A percentile compares a stretch with the other conserved stretches of the same genome.
phyloP scores from a whole-genome alignment of 75 land plant species.

The Pinus albicaulis region DNA sequence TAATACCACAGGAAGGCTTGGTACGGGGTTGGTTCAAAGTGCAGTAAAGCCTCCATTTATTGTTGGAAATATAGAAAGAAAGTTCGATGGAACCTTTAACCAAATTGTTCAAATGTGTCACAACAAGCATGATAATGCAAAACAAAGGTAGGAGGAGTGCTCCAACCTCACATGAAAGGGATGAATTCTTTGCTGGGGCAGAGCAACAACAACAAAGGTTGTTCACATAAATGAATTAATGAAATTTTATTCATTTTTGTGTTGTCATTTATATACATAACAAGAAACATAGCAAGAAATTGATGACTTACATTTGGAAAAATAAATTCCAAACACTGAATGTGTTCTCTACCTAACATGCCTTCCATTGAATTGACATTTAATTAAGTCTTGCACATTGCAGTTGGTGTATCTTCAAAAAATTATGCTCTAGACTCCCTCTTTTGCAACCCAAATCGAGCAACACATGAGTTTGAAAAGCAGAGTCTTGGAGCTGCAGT shows the following conservation, averaged over 20 bases:
- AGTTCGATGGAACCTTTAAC: slow-evolving; percentile 27
- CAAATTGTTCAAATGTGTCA: slow-evolving; percentile 20
- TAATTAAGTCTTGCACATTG: no score
- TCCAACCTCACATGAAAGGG: slow-evolving; percentile 52
- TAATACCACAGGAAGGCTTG: slow-evolving; percentile 47
- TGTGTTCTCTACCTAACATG: no score
- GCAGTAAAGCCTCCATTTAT: slow-evolving; percentile 52
- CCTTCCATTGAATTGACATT: no score
- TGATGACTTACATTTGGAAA: no score
- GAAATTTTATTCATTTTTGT: not conserved
- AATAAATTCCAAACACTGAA: no score
- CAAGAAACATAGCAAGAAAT: no score
- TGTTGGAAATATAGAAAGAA: slow-evolving; percentile 25
- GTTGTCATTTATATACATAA: no score
- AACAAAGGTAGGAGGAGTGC: slow-evolving; percentile 12
- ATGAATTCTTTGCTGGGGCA: slow-evolving; percentile 54
- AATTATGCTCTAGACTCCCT: not conserved
- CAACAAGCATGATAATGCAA: not conserved
- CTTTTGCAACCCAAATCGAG: not conserved
- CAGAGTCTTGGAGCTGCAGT: not conserved
- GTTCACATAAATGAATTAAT: slow-evolving; percentile 57
- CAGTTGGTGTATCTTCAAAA: no score
- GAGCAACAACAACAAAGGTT: slow-evolving; percentile 47
- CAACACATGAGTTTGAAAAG: not conserved
- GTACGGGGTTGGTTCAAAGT: slow-evolving; percentile 74